Conservation (phyloP, 2,329 filamentous ascomycete genomes). For the Furcasterigmium sp. region DNA sequence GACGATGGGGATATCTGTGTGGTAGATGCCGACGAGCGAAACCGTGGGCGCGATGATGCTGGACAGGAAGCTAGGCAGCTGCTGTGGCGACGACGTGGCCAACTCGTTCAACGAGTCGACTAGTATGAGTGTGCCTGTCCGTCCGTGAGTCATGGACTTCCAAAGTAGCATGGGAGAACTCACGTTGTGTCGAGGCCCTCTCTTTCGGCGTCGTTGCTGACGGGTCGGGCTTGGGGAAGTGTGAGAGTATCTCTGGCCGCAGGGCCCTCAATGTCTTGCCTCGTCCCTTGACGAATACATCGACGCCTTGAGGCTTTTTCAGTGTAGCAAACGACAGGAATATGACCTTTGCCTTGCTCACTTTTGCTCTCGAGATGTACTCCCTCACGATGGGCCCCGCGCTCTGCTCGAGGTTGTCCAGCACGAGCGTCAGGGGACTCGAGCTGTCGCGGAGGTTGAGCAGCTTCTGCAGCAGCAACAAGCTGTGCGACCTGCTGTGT, state of each 20-base stretch:
- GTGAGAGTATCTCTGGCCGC: conserved; percentile 52
- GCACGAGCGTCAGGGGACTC: conserved; percentile 79
- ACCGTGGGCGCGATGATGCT: conserved; percentile 59
- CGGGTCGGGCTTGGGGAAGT: conserved; percentile 36
- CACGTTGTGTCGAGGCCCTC: not conserved
- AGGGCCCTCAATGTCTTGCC: conserved; percentile 54
- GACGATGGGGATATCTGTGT: conserved; percentile 67
- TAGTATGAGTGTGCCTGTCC: conserved; percentile 64
- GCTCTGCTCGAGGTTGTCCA: conserved; percentile 82
- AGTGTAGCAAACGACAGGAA: conserved; percentile 76
- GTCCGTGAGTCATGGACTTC: conserved; percentile 4
- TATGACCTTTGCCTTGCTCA: conserved; percentile 63
- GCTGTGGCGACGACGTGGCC: conserved; percentile 43
- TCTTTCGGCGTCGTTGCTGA: conserved; percentile 21
- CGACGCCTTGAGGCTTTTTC: conserved; percentile 55
- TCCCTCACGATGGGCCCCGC: conserved; percentile 66
- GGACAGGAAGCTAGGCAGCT: conserved; percentile 64
- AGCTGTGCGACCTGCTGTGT: conserved; percentile 77
- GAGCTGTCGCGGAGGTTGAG: conserved; percentile 72
- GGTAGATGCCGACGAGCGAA: conserved; percentile 76
- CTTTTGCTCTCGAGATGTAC: conserved; percentile 71
- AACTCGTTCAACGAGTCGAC: conserved; percentile 76
- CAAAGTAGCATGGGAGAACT: not conserved
- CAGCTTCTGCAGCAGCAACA: conserved; percentile 77
- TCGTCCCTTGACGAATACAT: conserved; percentile 61